Base-by-base conservation (phyloP, 2,329 filamentous ascomycete genomes). In the Stenocarpella maydis region DNA sequence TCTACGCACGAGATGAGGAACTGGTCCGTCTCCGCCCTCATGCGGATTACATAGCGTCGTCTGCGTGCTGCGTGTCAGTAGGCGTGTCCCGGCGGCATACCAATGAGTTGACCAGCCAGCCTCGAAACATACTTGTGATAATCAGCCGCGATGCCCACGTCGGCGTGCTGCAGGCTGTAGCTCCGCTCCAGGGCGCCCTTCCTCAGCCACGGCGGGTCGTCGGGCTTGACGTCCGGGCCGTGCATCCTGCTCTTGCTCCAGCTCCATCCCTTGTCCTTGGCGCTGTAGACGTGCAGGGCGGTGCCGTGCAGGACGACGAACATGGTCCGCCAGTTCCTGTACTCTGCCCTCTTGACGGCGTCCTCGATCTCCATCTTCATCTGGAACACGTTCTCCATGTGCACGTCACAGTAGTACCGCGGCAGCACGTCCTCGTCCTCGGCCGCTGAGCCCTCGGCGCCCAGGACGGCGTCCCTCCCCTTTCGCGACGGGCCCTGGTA, bases 161-260 rank as follows among this genome's bases (percentile, higher is more conserved):
- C 92, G 26, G 91, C 92, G 76, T 94, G 90, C 72, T 93, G 86
- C 58, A 94, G 83, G 65, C 89, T 91, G 76, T 93, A 94, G n/a
- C 85, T 87, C 76, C 84, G 87, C 72, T 93, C 81, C 45, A 93
- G 79, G 67, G 83, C 83, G 24, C 87, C 87, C 71, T 80, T 84
- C 73, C 81, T 85, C 52, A 86, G 78, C 82, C 79, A 90, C 49
- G 80, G 82, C 34, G 82, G 87, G 74, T 81, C 83, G 75, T 85
- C 85, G 21, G 83, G 83, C 71, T 80, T 83, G 69, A 86, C 80
- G 21, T 82, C 82, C 3, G 85, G 83, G 1, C 84, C 85, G 55
- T 80, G 80, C 72, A 83, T 86, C 68, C 79, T 82, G 75, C 80
- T 82, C 65, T 71, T 72, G 69, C 85, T 84, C 80, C 83, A 84